Evolutionary conservation across 1,284 basidiomycete species (phyloP).

Genomic region (Cryptococcus sp.): DNA sequence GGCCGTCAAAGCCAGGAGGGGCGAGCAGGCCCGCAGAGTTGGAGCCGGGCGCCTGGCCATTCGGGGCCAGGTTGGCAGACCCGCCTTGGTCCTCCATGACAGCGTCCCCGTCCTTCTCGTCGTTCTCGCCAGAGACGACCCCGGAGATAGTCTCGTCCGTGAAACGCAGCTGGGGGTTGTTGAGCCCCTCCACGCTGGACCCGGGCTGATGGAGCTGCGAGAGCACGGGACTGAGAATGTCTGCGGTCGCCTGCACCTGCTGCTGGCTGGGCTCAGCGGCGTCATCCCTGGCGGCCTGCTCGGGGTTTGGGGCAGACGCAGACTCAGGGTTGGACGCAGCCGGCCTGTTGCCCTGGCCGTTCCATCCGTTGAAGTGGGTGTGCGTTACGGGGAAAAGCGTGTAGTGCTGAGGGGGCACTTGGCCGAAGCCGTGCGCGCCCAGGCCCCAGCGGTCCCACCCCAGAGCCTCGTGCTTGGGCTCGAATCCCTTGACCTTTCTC

Average conservation of each 20-base stretch:
- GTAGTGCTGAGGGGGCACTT: too few relatives aligned
- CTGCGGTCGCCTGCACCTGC: too few relatives aligned
- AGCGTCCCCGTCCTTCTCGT: constrained; percentile 2
- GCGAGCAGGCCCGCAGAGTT: constrained; percentile 7
- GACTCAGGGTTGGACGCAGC: too few relatives aligned
- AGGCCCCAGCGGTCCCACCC: too few relatives aligned
- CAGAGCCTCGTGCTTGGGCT: too few relatives aligned
- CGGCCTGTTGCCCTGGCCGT: too few relatives aligned
- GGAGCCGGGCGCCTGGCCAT: not conserved
- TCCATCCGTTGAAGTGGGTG: too few relatives aligned
- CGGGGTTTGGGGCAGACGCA: not conserved
- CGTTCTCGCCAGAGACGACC: constrained; percentile 20
- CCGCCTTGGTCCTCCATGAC: not conserved
- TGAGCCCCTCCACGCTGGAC: not conserved
- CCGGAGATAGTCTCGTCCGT: constrained; percentile 35
- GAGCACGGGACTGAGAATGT: too few relatives aligned
- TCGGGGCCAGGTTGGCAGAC: not conserved
- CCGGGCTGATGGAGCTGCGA: not conserved
- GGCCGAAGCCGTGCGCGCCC: too few relatives aligned
- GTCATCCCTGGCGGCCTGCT: not conserved
- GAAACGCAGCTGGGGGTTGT: constrained; percentile 30
- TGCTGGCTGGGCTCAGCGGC: too few relatives aligned
- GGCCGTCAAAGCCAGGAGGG: constrained; percentile 15
- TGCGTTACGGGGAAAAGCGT: too few relatives aligned
- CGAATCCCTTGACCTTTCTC: too few relatives aligned